Evolutionary conservation across 768 basidiomycete genomes (phyloP), one percentile per base, ranked within the genome.

Genomic region (Strobilomyces dryophilus): DNA sequence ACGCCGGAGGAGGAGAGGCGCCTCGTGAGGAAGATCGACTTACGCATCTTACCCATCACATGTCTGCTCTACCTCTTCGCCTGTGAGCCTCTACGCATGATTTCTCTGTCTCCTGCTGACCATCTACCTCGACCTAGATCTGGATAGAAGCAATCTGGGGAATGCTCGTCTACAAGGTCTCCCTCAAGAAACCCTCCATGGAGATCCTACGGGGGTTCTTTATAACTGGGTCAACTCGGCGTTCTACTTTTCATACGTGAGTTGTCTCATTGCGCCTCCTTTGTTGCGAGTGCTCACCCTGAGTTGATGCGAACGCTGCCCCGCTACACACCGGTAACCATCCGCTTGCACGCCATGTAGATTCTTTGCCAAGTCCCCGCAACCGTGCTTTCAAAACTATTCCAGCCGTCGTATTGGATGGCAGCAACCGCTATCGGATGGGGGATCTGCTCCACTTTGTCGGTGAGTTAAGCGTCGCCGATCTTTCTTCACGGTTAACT

Each of bases 111-210:
- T 34, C 43, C 59, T 45, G n/a, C 51, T 47, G 32, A 58, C 31
- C n/a, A 12, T 29, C 21, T 12, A 7, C 26, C 14, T 45, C 44
- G 24, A 47, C 34, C 24, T 27, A 72, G 69, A 81, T 63, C 71
- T 92, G 53, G 89, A 91, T 62, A 79, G 90, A 54, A 82, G 82
- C 6, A 90, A 91, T 59, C 65, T 90, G 36, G 89, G 89, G 10
- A 91, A 91, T 65, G 89, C 89, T 24, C 79, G 88, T 52, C 71
- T 90, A 18, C 86, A 87, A 71, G 83, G 85, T n/a, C 73, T 92
- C 4, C 77, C 83, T 7, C 67, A 82, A 32, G 85, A 90, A 59
- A 71, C 74, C 10, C 79, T 91, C 9, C 73, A 76, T 8, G 87
- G 87, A 8, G 89, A 90, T 63, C 78, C 77, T 2, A 82, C 80